These are phyloP conservation scores for Cyphellophora europaea DNA, from an alignment of 2,329 filamentous ascomycete species.

Conservation along the genomic window DNA sequence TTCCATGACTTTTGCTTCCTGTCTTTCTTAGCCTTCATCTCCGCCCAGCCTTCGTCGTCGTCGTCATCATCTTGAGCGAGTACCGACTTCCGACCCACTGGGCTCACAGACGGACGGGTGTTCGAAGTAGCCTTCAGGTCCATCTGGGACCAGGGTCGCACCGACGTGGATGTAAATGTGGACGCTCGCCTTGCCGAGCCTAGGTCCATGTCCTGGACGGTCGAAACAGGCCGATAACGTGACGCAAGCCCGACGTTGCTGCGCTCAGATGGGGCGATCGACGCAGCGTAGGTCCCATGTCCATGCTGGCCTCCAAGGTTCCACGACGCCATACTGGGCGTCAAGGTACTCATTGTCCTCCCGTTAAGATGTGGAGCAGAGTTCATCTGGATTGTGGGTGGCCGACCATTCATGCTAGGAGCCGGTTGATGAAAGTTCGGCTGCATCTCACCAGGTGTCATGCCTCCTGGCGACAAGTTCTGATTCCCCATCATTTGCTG, in stretches of 20 bases:
- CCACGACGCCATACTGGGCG: constrained; percentile 44
- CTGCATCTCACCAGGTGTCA: constrained; percentile 11
- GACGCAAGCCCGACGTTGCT: constrained; percentile 87
- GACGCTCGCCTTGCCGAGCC: constrained; percentile 20
- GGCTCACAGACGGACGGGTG: constrained; percentile 11
- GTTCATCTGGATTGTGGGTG: constrained; percentile 12
- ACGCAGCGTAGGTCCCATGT: constrained; percentile 64
- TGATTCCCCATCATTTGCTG: constrained; percentile 52
- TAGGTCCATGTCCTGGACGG: constrained; percentile 28
- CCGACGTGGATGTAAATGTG: constrained; percentile 23
- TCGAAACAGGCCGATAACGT: constrained; percentile 82
- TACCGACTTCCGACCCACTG: constrained; percentile 18
- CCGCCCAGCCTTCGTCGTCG: constrained; percentile 41
- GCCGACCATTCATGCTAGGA: constrained; percentile 5
- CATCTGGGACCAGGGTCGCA: constrained; percentile 28
- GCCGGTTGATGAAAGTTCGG: constrained; percentile 1
- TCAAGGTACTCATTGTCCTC: constrained; percentile 78
- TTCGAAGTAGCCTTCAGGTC: constrained; percentile 16
- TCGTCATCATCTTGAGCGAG: constrained; percentile 33
- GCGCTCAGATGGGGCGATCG: constrained; percentile 89
- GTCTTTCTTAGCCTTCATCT: constrained; percentile 40
- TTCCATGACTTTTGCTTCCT: constrained; percentile 40
- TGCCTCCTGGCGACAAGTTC: constrained; percentile 10
- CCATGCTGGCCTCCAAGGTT: constrained; percentile 17
- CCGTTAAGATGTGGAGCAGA: constrained; percentile 29